Conservation (phyloP, 2,329 filamentous ascomycete genomes). For the Neophaeococcomyces mojaviensis region DNA sequence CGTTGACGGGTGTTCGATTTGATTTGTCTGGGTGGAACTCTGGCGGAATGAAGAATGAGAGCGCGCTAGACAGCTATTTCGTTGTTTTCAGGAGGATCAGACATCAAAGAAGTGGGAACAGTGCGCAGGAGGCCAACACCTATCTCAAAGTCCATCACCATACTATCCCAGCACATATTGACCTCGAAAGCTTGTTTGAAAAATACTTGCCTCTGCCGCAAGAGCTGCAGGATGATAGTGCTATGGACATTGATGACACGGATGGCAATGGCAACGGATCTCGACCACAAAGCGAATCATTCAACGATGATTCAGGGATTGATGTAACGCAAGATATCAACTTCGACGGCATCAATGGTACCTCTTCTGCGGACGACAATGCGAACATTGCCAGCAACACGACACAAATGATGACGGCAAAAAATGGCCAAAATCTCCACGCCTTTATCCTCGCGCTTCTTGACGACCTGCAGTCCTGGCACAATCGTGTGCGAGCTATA, state of each 20-base stretch:
- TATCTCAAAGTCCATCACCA: conserved; percentile 30
- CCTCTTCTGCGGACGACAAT: not conserved
- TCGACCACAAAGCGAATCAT: conserved; percentile 33
- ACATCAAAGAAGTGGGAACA: not conserved
- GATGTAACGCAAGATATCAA: conserved; percentile 33
- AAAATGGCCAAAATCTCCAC: conserved; percentile 8
- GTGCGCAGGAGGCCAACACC: not conserved
- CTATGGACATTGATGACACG: conserved; percentile 15
- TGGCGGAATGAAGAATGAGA: conserved; percentile 16
- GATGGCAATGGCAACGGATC: conserved; percentile 19
- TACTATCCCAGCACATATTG: conserved; percentile 40
- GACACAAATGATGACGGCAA: not conserved
- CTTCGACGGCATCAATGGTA: not conserved
- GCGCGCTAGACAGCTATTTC: conserved; percentile 23
- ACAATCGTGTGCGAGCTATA: not conserved
- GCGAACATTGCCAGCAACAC: not conserved
- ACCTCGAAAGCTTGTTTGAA: conserved; percentile 31
- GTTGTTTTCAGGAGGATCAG: not conserved
- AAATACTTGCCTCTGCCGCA: conserved; percentile 27
- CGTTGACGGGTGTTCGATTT: conserved; percentile 6
- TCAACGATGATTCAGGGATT: conserved; percentile 36
- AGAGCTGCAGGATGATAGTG: conserved; percentile 14
- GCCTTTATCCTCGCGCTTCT: conserved; percentile 4
- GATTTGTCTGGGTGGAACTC: not conserved
- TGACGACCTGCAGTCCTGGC: conserved; percentile 15